Conservation (phyloP, 164 flowering plant genomes). For the Stephania japonica region DNA sequence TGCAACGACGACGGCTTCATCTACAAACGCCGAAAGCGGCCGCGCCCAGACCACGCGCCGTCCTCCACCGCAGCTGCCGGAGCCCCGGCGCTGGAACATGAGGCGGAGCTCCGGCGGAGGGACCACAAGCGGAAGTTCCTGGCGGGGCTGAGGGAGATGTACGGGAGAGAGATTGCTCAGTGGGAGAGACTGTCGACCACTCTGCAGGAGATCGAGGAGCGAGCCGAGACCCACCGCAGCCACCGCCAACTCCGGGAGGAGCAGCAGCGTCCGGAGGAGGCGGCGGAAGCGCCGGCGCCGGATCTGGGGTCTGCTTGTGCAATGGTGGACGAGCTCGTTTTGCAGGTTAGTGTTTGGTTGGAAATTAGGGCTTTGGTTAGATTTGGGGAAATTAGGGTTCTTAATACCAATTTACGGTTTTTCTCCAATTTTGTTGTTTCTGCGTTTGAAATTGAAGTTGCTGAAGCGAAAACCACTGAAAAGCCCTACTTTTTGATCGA, state of each 20-base stretch:
- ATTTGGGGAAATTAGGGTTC: background rate
- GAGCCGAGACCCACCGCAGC: conserved; percentile 3
- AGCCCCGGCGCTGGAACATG: conserved; percentile 19
- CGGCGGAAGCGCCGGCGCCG: conserved; percentile 16
- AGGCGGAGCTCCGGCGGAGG: conserved; percentile 28
- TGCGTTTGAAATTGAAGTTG: background rate
- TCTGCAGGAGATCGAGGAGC: conserved; percentile 37
- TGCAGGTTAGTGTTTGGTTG: conserved; percentile 35
- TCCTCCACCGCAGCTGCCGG: background rate
- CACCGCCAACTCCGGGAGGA: background rate
- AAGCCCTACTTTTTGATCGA: no score
- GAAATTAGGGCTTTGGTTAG: background rate
- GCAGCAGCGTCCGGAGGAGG: background rate
- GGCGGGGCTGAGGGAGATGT: conserved; percentile 37
- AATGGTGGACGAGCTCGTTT: conserved; percentile 43
- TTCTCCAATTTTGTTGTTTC: no score
- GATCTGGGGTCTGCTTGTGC: conserved; percentile 14
- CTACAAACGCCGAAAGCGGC: conserved; percentile 50
- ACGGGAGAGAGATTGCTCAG: conserved; percentile 42
- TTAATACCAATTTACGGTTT: no score
- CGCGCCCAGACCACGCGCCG: background rate
- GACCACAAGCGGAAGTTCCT: conserved; percentile 37
- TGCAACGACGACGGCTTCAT: conserved; percentile 75
- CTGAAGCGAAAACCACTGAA: background rate
- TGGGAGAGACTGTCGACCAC: conserved; percentile 58